phyloP scores from a whole-genome alignment of 2,329 filamentous ascomycete genomes.

The Hypoxylon sp. region DNA sequence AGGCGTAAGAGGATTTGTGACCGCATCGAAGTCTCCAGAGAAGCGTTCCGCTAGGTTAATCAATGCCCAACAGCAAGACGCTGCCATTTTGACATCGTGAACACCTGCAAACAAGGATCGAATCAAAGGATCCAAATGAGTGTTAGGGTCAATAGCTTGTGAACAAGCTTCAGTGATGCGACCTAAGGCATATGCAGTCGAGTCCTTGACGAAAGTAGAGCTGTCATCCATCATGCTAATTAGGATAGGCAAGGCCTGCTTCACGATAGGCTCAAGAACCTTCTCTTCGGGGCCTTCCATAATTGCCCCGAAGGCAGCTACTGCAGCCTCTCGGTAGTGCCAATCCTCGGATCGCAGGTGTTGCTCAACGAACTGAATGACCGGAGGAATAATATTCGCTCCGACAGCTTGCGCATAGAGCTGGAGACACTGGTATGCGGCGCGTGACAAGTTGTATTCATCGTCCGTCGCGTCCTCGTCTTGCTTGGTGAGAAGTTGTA shows the following conservation, averaged over 20 bases:
- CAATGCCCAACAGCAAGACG: conserved; percentile 98
- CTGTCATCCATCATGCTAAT: conserved; percentile 93
- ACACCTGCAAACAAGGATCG: conserved; percentile 90
- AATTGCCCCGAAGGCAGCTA: conserved; percentile 97
- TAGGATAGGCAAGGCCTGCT: conserved; percentile 92
- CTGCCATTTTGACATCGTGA: conserved; percentile 94
- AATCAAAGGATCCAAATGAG: conserved; percentile 88
- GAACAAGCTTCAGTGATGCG: conserved; percentile 96
- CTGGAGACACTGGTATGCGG: conserved; percentile 95
- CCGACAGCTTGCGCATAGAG: conserved; percentile 95
- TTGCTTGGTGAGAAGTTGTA: conserved; percentile 92
- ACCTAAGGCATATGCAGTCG: conserved; percentile 93
- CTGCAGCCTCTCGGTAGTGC: conserved; percentile 94
- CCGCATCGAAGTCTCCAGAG: conserved; percentile 83
- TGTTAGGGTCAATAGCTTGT: conserved; percentile 87
- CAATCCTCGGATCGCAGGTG: conserved; percentile 93
- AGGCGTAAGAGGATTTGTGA: conserved; percentile 85
- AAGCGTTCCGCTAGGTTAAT: conserved; percentile 99
- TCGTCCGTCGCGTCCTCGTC: conserved; percentile 97
- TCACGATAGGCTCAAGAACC: conserved; percentile 92
- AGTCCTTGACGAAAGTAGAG: conserved; percentile 93
- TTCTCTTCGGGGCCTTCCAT: conserved; percentile 98
- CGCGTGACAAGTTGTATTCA: conserved; percentile 96
- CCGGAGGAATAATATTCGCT: conserved; percentile 84
- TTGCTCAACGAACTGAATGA: conserved; percentile 90